Evolutionary conservation across 2,329 filamentous ascomycete species (phyloP), one percentile per base, ranked within the genome.

Genomic region (Penicillium brevicompactum): DNA sequence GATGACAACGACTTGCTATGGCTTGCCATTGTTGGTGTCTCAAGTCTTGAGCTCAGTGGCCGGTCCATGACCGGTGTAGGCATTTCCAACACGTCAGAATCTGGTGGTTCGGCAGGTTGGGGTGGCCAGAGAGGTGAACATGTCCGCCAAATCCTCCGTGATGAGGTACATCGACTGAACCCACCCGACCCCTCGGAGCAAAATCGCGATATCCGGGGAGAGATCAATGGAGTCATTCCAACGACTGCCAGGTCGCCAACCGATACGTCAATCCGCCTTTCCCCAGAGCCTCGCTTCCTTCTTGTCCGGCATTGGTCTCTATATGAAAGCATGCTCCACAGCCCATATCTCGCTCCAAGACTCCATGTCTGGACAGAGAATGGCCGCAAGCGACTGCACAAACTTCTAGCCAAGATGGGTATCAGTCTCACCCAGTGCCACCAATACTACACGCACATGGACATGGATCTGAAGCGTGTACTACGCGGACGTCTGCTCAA

Each of bases 301-400:
- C 84, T 99, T 0, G 90, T 97, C 50, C 83, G 94, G 32, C 94
- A 99, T 72, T 99, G 94, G 94, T 96, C 91, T 64, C 80, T 99
- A 13, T 97, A 97, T 73, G 94, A 99, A 69, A 96, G 92, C 72
- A 97, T 99, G 94, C 82, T 97, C 11, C 94, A 99, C 72, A 97
- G 92, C 0, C 92, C 93, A 0, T 97, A 97, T 68, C 84, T 99
- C 4, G 93, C 95, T 56, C 91, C 93, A 3, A 85, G 91, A 31
- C 82, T 99, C 44, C 93, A 95, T 74, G 92, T 96, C 45, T 99
- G 94, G 93, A 95, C 88, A 57, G 94, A 97, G 59, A 84, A 84
- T 48, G 94, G 94, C 3, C 83, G 90, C 50, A 96, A 95, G 72
- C 85, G 93, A 49, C 80, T 99, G 18, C 91, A 97, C 74, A 97